phyloP scores from a whole-genome alignment of 192 early-diverging fungal species.

The Backusella sp. region DNA sequence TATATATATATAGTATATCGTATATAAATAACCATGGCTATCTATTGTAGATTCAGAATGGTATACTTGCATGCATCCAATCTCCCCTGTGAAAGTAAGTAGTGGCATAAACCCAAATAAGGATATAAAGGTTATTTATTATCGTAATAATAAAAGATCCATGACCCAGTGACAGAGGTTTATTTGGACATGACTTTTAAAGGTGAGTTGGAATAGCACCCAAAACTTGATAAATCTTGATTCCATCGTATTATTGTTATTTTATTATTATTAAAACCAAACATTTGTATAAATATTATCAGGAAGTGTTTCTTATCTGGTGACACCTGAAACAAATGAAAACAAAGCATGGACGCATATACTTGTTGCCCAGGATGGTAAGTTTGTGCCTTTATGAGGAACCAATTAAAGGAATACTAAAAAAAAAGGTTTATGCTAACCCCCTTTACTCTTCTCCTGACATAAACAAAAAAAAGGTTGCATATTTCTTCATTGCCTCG shows the following conservation, averaged over 20 bases:
- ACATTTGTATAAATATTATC: neutral
- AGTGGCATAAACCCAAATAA: neutral
- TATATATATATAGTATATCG: too few relatives aligned
- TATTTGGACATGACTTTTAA: conserved; percentile 23
- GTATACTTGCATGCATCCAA: conserved; percentile 23
- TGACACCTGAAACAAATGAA: conserved; percentile 13
- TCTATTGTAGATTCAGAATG: conserved; percentile 16
- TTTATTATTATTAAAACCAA: neutral
- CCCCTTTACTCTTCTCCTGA: neutral
- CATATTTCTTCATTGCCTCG: conserved; percentile 10
- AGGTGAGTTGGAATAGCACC: conserved; percentile 8
- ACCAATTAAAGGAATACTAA: neutral
- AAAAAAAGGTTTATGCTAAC: neutral
- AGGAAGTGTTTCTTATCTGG: conserved; percentile 22
- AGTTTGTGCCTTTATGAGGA: neutral
- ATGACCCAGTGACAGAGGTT: conserved; percentile 13
- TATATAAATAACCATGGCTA: neutral
- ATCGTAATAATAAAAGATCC: neutral
- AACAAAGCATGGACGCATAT: conserved; percentile 15
- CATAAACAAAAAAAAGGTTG: neutral
- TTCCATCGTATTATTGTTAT: neutral
- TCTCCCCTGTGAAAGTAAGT: conserved; percentile 19
- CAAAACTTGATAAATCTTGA: neutral
- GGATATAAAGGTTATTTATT: neutral
- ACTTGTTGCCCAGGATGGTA: conserved; percentile 18